Base-by-base conservation (phyloP, 768 basidiomycete species). In the Boletus speciosus region DNA sequence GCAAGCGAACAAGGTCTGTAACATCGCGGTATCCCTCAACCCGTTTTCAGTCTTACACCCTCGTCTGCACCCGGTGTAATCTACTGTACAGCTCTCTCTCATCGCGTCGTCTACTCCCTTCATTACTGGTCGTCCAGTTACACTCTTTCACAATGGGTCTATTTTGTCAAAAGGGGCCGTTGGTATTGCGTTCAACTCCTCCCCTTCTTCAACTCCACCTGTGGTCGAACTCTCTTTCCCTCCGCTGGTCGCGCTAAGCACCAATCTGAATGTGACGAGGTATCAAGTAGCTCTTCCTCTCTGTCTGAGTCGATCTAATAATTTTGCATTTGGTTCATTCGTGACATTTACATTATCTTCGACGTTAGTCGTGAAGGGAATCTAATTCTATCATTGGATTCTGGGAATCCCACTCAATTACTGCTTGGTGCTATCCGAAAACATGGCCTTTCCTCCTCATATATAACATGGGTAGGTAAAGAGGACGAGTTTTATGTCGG, bases 51-150 rank as follows among this genome's bases (percentile, higher is more conserved):
- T 36, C 57, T 57, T 25, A 47, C 29, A 40, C 10, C 34, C 6
- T 45, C 41, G 32, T 54, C 16, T 43, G 27, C 14, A 21, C 31
- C 31, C 16, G 36, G 5, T 40, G 36, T 45, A 37, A 46, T 31
- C 23, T 44, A 42, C n/a, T 23, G 5, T 11, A 32, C 62, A 89
- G 82, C 69, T 89, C 49, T 87, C 88, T 5, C 75, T 91, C 19
- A 67, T 86, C 21, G 85, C 84, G 0, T 76, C 88, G 0, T 85
- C 88, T 3, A 92, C 90, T 2, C 88, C 89, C 1, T 92, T 92
- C 65, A 71, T 89, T 6, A 91, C 88, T 1, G 90, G 89, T 14
- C 73, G 85, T 19, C 83, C 85, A 1, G 80, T 85, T 29, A 91
- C 90, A 0, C 72, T 92, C 10, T 83, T 90, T 55, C 69, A 77